Percentiles rank a stretch among this genome's conserved stretches.
Evolutionary conservation across 1,284 basidiomycete species (phyloP).

Genomic region (Sporisorium iseilematis-ciliati): DNA sequence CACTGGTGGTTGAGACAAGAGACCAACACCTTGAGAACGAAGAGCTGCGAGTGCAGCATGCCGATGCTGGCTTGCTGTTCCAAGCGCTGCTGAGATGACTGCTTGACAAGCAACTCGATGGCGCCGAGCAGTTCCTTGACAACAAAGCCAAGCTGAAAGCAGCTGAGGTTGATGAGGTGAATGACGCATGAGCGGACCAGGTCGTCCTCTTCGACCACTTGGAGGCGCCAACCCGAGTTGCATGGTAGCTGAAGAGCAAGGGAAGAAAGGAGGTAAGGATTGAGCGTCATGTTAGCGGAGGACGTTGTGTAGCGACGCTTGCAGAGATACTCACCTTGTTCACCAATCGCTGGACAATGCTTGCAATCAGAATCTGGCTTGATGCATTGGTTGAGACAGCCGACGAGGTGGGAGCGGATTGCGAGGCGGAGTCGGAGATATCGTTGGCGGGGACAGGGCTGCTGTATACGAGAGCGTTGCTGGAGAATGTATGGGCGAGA

Average conservation of each 20-base stretch:
- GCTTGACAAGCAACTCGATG: constrained; percentile 59
- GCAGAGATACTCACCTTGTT: constrained; percentile 34
- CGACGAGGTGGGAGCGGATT: constrained; percentile 9
- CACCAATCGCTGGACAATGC: constrained; percentile 61
- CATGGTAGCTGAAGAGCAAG: constrained; percentile 46
- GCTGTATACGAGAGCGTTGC: constrained; percentile 24
- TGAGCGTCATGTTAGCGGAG: not conserved
- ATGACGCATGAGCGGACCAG: constrained; percentile 59
- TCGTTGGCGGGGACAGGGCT: constrained; percentile 26
- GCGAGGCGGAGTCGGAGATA: constrained; percentile 12
- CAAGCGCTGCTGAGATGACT: constrained; percentile 60
- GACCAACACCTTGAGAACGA: constrained; percentile 85
- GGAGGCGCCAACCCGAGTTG: constrained; percentile 57
- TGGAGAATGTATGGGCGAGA: constrained; percentile 29
- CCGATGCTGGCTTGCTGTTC: constrained; percentile 57
- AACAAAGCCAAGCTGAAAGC: constrained; percentile 54
- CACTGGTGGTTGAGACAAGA: constrained; percentile 82
- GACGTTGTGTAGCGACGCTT: not conserved
- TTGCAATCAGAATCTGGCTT: constrained; percentile 57
- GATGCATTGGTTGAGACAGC: constrained; percentile 25
- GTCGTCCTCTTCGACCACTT: constrained; percentile 59
- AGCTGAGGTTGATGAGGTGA: constrained; percentile 60
- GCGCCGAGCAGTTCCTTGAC: constrained; percentile 58
- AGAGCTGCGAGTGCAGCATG: constrained; percentile 87
- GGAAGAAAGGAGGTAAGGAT: not conserved